A percentile compares a stretch with the other conserved stretches of the same genome.
These are phyloP conservation scores for Candida stauntonica DNA, from an alignment of 805 yeast genomes.

Conservation along the genomic window DNA sequence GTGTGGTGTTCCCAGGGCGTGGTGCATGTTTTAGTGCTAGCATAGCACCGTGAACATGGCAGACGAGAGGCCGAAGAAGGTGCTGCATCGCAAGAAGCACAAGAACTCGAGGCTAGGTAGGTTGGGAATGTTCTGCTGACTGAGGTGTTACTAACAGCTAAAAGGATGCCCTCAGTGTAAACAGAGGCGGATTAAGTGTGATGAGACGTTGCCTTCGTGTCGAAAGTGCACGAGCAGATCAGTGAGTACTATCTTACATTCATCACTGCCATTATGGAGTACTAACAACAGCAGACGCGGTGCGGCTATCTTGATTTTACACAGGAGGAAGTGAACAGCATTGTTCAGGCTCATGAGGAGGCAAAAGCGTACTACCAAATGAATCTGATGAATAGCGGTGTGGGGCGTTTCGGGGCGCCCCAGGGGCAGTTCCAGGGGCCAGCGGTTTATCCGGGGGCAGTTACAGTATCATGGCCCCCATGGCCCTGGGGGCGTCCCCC, in stretches of 20 bases:
- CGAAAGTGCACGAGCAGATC: slow-evolving; percentile 36
- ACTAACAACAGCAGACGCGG: slow-evolving; percentile 1
- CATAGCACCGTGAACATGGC: too few relatives aligned
- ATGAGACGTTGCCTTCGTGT: slow-evolving; percentile 53
- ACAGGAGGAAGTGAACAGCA: background rate
- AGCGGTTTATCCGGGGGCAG: too few relatives aligned
- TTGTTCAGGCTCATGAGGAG: background rate
- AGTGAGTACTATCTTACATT: slow-evolving; percentile 9
- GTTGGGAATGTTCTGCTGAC: too few relatives aligned
- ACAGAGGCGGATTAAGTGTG: slow-evolving; percentile 55
- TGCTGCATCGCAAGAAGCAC: slow-evolving; percentile 44
- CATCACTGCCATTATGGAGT: background rate
- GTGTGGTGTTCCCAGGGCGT: too few relatives aligned
- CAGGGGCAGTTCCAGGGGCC: too few relatives aligned
- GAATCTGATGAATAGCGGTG: background rate
- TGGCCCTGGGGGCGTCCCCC: too few relatives aligned
- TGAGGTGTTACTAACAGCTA: too few relatives aligned
- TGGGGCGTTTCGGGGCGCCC: too few relatives aligned
- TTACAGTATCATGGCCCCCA: too few relatives aligned
- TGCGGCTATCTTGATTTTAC: slow-evolving; percentile 9
- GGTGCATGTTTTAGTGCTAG: too few relatives aligned
- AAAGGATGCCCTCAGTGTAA: slow-evolving; percentile 64
- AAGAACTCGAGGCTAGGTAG: slow-evolving; percentile 21
- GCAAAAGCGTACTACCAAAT: background rate
- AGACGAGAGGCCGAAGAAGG: background rate